Percentiles rank a stretch among this genome's conserved stretches.
Evolutionary conservation across 352 stramenopile genomes (phyloP).

Genomic region (Globisporangium parvum): DNA sequence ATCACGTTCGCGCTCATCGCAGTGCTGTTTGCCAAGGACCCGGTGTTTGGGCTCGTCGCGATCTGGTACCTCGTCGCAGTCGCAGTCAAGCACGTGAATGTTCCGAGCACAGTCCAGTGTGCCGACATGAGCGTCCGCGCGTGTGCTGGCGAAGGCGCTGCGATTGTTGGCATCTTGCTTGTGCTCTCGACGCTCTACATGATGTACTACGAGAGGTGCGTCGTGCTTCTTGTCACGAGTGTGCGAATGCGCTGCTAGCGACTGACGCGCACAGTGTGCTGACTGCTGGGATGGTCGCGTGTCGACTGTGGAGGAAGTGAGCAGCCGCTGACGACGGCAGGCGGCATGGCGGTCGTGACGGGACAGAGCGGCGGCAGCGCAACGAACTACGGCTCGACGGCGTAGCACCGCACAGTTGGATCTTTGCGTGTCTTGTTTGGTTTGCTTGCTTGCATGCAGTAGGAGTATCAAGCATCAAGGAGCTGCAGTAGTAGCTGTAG

Average conservation of each 20-base stretch:
- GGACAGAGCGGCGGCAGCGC: constrained; percentile 1
- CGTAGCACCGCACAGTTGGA: background rate
- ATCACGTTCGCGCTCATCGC: constrained; percentile 56
- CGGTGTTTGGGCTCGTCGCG: constrained; percentile 47
- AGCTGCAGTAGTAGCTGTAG: too few relatives aligned
- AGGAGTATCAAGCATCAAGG: too few relatives aligned
- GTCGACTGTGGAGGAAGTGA: constrained; percentile 5
- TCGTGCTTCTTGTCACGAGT: background rate
- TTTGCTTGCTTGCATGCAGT: background rate
- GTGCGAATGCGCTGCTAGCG: background rate
- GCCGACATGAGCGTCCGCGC: constrained; percentile 54
- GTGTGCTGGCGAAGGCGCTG: constrained; percentile 52
- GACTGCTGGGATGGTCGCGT: constrained; percentile 2
- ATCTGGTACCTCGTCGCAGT: constrained; percentile 73
- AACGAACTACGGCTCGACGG: constrained; percentile 17
- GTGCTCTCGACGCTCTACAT: constrained; percentile 43
- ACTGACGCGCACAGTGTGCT: background rate
- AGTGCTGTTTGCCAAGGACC: constrained; percentile 55
- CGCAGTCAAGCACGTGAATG: constrained; percentile 40
- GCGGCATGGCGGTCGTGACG: constrained; percentile 18
- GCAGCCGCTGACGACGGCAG: constrained; percentile 4
- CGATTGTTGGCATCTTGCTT: constrained; percentile 48
- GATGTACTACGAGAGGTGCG: constrained; percentile 57
- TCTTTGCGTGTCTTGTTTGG: background rate
- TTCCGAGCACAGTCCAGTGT: constrained; percentile 34